A percentile compares a stretch with the other conserved stretches of the same genome.
phyloP scores from a whole-genome alignment of 176 grass and related monocot species.

The Stipa capillata region DNA sequence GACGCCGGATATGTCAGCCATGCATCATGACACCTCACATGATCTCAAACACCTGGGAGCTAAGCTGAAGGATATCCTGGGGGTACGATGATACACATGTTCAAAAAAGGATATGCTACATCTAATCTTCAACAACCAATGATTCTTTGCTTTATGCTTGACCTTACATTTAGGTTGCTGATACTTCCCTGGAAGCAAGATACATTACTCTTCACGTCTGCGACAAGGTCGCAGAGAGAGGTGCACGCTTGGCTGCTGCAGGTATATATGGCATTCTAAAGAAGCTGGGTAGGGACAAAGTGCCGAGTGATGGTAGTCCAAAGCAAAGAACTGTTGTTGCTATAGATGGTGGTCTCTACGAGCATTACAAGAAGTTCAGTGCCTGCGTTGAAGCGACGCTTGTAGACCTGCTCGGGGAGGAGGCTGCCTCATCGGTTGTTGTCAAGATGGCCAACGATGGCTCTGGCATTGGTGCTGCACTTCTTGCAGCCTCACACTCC shows the following conservation, averaged over 20 bases:
- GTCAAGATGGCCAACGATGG: slow-evolving; percentile 83
- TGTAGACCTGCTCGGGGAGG: slow-evolving; percentile 53
- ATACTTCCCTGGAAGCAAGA: slow-evolving; percentile 57
- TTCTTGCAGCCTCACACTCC: slow-evolving; percentile 81
- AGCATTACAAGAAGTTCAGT: slow-evolving; percentile 86
- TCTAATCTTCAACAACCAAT: neutral
- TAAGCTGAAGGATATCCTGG: slow-evolving; percentile 83
- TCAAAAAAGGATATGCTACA: neutral
- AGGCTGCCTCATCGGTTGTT: slow-evolving; percentile 48
- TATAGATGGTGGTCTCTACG: slow-evolving; percentile 78
- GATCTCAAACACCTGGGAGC: slow-evolving; percentile 67
- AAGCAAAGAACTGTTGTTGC: slow-evolving; percentile 47
- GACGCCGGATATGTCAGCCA: slow-evolving; percentile 81
- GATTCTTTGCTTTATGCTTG: slow-evolving; percentile 3
- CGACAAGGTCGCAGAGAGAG: slow-evolving; percentile 63
- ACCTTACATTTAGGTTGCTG: slow-evolving; percentile 38
- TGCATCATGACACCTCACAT: slow-evolving; percentile 88
- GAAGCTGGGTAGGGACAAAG: slow-evolving; percentile 57
- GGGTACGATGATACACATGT: slow-evolving; percentile 36
- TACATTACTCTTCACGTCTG: slow-evolving; percentile 64
- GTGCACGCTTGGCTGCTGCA: slow-evolving; percentile 60
- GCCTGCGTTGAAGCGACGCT: slow-evolving; percentile 49
- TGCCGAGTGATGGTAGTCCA: neutral
- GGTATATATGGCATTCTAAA: slow-evolving; percentile 82
- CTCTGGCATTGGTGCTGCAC: slow-evolving; percentile 72